Base-by-base conservation (phyloP, 1,139 yeast genomes). In the Kluyveromyces sp. region DNA sequence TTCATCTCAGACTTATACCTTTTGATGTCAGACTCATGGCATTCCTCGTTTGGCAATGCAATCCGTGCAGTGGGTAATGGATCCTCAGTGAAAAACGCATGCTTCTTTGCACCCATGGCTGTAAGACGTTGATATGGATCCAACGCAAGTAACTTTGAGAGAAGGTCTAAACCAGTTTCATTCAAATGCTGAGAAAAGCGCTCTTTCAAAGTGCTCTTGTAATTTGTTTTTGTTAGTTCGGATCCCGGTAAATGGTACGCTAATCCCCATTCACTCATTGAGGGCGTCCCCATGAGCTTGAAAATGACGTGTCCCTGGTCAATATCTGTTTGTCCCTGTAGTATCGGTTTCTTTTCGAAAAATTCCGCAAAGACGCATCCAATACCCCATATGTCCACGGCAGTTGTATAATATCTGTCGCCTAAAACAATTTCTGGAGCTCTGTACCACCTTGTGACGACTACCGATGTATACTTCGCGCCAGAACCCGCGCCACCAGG, bases 331-430 rank as follows among this genome's bases (percentile, higher is more conserved):
- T 75, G 72, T 0, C 98, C 99, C 40, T 79, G 88, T 41, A 94
- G 66, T 16, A 94, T 85, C 0, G 98, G 98, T 51, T 75, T 77
- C 46, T 78, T 75, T 33, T 78, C 78, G 65, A 85, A 92, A 57
- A 89, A 71, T 63, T 94, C 99, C 0, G 88, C 98, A 63, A 94
- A 81, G 0, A 94, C 94, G 66, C 98, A 94, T 2, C 98, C 98
- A 11, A 86, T 77, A 1, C 97, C 97, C 98, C 98, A 92, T 65
- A 92, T 74, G 65, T 92, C 96, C 16, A 92, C 89, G 0, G 97
- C 94, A 0, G 96, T 85, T 2, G 97, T 88, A 59, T 92, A 92
- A 47, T 75, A 71, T 49, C 83, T 71, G 54, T 88, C 95, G 1
- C 96, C 96, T 43, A 92, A 66, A 19, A 92, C 73, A 18, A 92